Evolutionary conservation across 2,329 filamentous ascomycete species (phyloP), one percentile per base, ranked within the genome.

Genomic region (Pseudogymnoascus sp.): DNA sequence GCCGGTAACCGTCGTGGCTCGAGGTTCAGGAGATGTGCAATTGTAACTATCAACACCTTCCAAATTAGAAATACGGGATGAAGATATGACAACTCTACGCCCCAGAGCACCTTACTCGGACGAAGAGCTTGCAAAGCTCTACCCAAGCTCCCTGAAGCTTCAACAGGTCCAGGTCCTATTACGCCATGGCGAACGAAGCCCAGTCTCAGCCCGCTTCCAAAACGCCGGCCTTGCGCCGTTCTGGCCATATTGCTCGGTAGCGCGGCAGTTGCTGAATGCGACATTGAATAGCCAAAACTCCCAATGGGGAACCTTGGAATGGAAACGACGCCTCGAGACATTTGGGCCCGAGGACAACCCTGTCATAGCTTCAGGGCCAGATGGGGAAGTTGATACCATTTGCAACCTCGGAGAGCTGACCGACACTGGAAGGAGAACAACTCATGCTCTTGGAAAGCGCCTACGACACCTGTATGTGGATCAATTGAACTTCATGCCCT

Each of bases 231-330:
- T 88, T n/a, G 74, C 77, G 47, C 73, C 81, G 60, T 87, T 86
- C 76, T 99, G 95, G 95, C 91, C 95, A 1, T 97, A 97, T 77
- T 99, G 95, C 77, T 83, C 84, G 68, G 85, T 87, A 63, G 90
- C 89, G 21, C 83, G 85, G 65, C 86, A 88, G 68, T 82, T 97
- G 73, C 84, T 81, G 26, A 83, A 83, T 65, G 81, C 84, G 65
- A 81, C 87, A 23, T 78, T 85, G 67, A 54, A 80, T 80, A 63
- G 81, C 81, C 71, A 75, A 77, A 65, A 78, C 75, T 37, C 54
- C 6, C 67, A 71, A 62, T 75, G 72, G 72, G 66, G 66, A 26
- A 61, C 67, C 16, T 60, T 75, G 57, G 80, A 83, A 69, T 87
- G 84, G 84, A 81, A 86, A 69, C 84, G 92, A 66, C 86, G 89